Percentiles rank a stretch among this genome's conserved stretches.
Evolutionary conservation across 176 grass and related monocot species (phyloP).

Genomic region (Themeda triandra): DNA sequence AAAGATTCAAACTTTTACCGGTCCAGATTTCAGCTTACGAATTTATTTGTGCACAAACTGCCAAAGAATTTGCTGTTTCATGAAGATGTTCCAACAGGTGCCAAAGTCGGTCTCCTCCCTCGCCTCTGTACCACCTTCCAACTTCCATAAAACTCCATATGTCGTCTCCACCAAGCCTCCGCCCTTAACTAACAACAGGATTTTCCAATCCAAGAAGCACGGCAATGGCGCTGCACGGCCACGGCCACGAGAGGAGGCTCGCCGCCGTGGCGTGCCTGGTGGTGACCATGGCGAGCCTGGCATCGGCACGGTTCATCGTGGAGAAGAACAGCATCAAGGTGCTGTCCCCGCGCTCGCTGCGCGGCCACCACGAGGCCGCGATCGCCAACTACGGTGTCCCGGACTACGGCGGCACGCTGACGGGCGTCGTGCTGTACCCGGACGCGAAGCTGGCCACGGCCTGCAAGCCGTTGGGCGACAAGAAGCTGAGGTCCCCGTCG

Average conservation of each 20-base stretch:
- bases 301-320: constrained; percentile 62
- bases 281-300: constrained; percentile 14
- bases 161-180: constrained; percentile 22
- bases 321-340: constrained; percentile 79
- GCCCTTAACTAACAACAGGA: constrained; percentile 3
- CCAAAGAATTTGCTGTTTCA: background rate
- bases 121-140: background rate
- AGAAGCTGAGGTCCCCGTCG: constrained; percentile 47
- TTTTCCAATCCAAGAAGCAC: background rate
- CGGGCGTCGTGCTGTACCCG: constrained; percentile 68
- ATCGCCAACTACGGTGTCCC: constrained; percentile 96
- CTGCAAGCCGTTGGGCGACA: constrained; percentile 37
- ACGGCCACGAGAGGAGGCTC: background rate
- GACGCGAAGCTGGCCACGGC: constrained; percentile 32
- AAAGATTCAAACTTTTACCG: constrained; percentile 8
- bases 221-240: constrained; percentile 31
- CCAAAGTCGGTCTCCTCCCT: constrained; percentile 30
- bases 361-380: constrained; percentile 56
- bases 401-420: constrained; percentile 76
- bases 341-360: constrained; percentile 51
- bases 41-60: background rate
- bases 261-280: constrained; percentile 20
- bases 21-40: background rate
- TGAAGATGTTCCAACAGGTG: background rate
- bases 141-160: background rate